Conservation (phyloP, 306 rosid species). For the Rubus idaeus region DNA sequence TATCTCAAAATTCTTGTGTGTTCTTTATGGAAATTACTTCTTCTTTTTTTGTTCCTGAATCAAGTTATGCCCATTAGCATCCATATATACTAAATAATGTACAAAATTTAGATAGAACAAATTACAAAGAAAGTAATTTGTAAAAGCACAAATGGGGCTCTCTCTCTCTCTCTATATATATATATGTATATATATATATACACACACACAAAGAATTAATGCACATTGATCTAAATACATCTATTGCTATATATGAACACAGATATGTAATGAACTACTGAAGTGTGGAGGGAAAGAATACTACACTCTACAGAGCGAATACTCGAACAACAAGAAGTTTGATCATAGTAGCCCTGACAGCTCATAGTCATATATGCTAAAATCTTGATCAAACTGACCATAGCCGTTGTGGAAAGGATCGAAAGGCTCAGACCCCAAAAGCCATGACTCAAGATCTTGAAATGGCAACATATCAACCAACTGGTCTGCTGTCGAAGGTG, state of each 20-base stretch:
- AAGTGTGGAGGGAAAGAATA: neutral
- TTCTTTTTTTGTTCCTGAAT: no score
- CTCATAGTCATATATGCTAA: conserved; percentile 39
- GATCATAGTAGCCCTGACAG: conserved; percentile 29
- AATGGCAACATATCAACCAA: conserved; percentile 18
- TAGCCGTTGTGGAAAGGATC: conserved; percentile 4
- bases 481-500: conserved; percentile 8
- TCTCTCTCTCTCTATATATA: no score
- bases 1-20: neutral
- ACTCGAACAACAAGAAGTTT: neutral
- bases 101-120: neutral
- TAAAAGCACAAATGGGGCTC: conserved; percentile 1
- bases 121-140: neutral
- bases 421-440: conserved; percentile 24
- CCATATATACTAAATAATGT: no score
- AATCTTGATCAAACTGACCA: conserved; percentile 25
- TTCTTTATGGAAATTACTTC: no score
- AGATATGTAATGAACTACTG: neutral
- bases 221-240: neutral
- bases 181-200: no score
- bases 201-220: neutral
- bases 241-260: conserved; percentile 2
- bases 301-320: neutral
- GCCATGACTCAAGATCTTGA: conserved; percentile 31
- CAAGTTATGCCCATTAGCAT: no score